Evolutionary conservation across 2,329 filamentous ascomycete species (phyloP).

Genomic region (Coleophoma eucalyptorum): DNA sequence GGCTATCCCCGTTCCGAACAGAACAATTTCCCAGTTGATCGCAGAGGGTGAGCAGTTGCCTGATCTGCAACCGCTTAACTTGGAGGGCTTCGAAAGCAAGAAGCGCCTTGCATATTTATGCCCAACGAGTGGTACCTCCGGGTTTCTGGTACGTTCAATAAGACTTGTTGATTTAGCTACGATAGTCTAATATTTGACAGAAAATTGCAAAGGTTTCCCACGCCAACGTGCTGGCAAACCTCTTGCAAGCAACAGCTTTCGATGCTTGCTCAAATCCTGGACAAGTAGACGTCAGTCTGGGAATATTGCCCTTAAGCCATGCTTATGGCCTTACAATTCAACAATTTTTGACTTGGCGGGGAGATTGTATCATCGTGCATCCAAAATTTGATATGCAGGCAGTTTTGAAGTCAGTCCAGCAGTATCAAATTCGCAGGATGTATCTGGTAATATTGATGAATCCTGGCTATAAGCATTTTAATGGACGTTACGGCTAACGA

Average conservation of each 20-base stretch:
- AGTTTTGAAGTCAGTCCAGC: conserved; percentile 52
- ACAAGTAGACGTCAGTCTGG: conserved; percentile 41
- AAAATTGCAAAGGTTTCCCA: conserved; percentile 86
- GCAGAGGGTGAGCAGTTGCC: conserved; percentile 50
- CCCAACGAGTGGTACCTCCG: conserved; percentile 80
- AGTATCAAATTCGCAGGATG: conserved; percentile 1
- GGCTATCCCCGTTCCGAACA: conserved; percentile 42
- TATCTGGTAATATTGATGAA: neutral
- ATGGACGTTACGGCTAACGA: neutral
- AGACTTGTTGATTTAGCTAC: neutral
- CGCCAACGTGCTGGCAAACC: conserved; percentile 73
- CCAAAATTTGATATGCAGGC: conserved; percentile 66
- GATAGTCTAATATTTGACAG: conserved; percentile 29
- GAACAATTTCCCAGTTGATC: conserved; percentile 61
- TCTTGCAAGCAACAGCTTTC: conserved; percentile 54
- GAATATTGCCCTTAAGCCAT: conserved; percentile 74
- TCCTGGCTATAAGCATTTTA: neutral
- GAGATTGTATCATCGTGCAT: conserved; percentile 67
- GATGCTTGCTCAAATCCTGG: conserved; percentile 17
- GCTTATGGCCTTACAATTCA: conserved; percentile 70
- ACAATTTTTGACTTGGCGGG: conserved; percentile 45
- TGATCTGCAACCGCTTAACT: conserved; percentile 48
- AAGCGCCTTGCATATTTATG: conserved; percentile 70
- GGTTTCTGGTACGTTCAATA: conserved; percentile 55
- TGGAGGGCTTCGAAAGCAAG: conserved; percentile 57